These are phyloP conservation scores for Colletotrichum sp. DNA, from an alignment of 2,329 filamentous ascomycete genomes.

Conservation along the genomic window DNA sequence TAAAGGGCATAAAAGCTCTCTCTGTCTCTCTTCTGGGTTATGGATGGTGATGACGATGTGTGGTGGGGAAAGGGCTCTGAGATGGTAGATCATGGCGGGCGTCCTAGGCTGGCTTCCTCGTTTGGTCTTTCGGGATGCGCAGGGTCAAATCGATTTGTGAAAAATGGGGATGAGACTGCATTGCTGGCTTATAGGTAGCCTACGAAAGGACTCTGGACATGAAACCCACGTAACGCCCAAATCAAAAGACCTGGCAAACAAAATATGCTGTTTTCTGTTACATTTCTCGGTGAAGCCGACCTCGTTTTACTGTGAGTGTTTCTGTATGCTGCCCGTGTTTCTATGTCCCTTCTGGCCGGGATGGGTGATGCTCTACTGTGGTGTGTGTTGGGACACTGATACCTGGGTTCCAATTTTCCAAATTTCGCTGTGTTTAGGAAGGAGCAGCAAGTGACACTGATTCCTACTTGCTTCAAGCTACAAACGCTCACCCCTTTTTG, in stretches of 20 bases:
- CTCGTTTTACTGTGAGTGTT: not conserved
- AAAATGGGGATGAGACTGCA: slow-evolving; percentile 26
- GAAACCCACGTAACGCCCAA: slow-evolving; percentile 38
- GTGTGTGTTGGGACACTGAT: not conserved
- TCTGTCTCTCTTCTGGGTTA: slow-evolving; percentile 22
- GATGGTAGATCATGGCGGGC: slow-evolving; percentile 51
- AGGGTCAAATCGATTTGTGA: slow-evolving; percentile 30
- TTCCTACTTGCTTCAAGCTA: not conserved
- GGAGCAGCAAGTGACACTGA: not conserved
- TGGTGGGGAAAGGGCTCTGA: slow-evolving; percentile 20
- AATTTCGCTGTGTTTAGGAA: not conserved
- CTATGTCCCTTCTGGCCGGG: not conserved
- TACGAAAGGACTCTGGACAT: slow-evolving; percentile 42
- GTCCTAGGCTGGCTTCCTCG: slow-evolving; percentile 52
- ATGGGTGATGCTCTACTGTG: not conserved
- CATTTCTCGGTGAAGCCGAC: not conserved
- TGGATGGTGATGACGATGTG: slow-evolving; percentile 19
- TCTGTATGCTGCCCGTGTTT: not conserved
- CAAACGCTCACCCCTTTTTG: not conserved
- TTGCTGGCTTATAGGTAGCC: slow-evolving; percentile 42
- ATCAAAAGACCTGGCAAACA: slow-evolving; percentile 32
- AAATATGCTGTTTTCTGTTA: slow-evolving; percentile 23
- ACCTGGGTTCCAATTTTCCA: not conserved
- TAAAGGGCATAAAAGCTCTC: slow-evolving; percentile 48
- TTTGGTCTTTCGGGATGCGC: slow-evolving; percentile 49